A percentile compares a stretch with the other conserved stretches of the same genome.
These are phyloP conservation scores for Lathyrus aphaca DNA, from an alignment of 306 rosid species.

Conservation along the genomic window DNA sequence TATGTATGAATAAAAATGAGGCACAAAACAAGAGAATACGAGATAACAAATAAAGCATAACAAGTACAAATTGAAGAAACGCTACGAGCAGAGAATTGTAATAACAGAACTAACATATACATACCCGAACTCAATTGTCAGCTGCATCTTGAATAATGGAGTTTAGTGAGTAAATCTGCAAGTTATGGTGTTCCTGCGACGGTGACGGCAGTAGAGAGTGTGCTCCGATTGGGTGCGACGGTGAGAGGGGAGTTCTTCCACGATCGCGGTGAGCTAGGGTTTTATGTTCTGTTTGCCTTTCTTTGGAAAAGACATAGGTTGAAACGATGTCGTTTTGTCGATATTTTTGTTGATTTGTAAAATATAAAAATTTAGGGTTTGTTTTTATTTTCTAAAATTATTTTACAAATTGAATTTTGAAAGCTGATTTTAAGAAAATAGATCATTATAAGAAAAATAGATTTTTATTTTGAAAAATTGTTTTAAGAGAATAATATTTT, in stretches of 20 bases:
- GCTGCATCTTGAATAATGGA: slow-evolving; percentile 54
- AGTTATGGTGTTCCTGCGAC: background rate
- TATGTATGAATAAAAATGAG: too few relatives aligned
- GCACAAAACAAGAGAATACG: background rate
- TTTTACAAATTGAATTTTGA: too few relatives aligned
- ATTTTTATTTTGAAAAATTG: too few relatives aligned
- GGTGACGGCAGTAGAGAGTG: background rate
- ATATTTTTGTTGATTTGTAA: background rate
- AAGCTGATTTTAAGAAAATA: too few relatives aligned
- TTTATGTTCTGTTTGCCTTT: background rate
- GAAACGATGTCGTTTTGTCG: background rate
- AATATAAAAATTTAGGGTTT: too few relatives aligned
- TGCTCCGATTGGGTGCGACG: background rate
- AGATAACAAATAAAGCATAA: slow-evolving; percentile 6
- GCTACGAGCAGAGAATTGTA: background rate
- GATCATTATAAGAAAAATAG: too few relatives aligned
- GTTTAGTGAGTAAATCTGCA: slow-evolving; percentile 13
- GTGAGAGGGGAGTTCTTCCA: background rate
- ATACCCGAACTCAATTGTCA: slow-evolving; percentile 88
- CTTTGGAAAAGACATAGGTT: background rate
- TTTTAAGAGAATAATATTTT: too few relatives aligned
- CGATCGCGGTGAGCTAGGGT: background rate
- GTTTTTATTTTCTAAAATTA: too few relatives aligned
- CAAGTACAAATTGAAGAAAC: too few relatives aligned
- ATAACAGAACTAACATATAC: background rate